Percentiles rank a stretch among this genome's conserved stretches.
Evolutionary conservation across 345 rosid species (phyloP).

Genomic region (Turritis glabra): DNA sequence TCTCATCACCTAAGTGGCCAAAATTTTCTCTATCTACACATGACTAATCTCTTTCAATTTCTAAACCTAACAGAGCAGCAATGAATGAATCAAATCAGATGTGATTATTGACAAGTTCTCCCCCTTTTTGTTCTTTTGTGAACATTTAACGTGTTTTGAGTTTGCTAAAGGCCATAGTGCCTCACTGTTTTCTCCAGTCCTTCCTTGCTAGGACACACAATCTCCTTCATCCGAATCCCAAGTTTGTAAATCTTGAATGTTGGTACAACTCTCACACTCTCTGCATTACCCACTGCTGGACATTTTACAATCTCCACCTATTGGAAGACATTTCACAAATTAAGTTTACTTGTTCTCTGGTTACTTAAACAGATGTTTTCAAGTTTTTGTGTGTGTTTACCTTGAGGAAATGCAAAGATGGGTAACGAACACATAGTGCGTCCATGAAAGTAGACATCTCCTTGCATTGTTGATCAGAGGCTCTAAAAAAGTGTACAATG

Average conservation of each 20-base stretch:
- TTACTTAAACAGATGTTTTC: background rate
- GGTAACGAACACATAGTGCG: conserved; percentile 74
- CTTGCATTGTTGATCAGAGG: conserved; percentile 73
- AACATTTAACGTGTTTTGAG: conserved; percentile 34
- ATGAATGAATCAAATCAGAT: conserved; percentile 32
- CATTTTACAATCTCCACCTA: conserved; percentile 79
- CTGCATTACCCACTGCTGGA: conserved; percentile 57
- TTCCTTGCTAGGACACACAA: conserved; percentile 86
- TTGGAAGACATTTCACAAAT: background rate
- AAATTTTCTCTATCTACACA: conserved; percentile 33
- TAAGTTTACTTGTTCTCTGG: conserved; percentile 6
- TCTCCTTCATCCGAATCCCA: conserved; percentile 82
- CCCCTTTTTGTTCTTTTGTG: background rate
- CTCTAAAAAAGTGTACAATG: conserved; percentile 64
- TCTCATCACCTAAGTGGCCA: conserved; percentile 16
- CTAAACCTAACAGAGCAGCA: conserved; percentile 26
- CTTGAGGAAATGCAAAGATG: conserved; percentile 84
- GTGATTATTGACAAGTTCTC: conserved; percentile 32
- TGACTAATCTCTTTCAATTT: background rate
- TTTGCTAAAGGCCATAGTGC: conserved; percentile 76
- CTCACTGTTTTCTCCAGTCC: conserved; percentile 91
- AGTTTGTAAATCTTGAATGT: conserved; percentile 95
- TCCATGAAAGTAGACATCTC: conserved; percentile 80
- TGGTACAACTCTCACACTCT: conserved; percentile 86
- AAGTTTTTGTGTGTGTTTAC: conserved; percentile 41